Evolutionary conservation across 1,284 basidiomycete species (phyloP).

Genomic region (Ganoderma sinense): DNA sequence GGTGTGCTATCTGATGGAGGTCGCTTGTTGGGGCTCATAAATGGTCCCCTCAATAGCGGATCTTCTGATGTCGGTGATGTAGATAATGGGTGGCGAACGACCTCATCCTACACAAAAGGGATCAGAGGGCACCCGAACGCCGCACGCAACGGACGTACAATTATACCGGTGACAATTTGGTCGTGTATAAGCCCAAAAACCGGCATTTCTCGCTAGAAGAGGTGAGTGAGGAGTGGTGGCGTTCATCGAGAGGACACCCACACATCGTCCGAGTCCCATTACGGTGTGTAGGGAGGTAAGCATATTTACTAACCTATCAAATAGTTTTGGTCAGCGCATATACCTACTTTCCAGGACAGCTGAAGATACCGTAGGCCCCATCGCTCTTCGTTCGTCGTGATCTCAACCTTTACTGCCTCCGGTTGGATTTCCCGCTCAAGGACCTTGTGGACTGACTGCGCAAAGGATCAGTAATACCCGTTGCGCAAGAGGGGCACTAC

Average conservation of each 20-base stretch:
- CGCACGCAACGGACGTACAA: conserved; percentile 49
- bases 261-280: conserved; percentile 54
- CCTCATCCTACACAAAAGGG: conserved; percentile 54
- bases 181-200: conserved; percentile 72
- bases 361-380: conserved; percentile 71
- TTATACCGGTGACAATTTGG: conserved; percentile 67
- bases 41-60: conserved; percentile 1
- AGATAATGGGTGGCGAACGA: conserved; percentile 43
- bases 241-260: conserved; percentile 34
- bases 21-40: conserved; percentile 28
- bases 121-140: background rate
- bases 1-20: conserved; percentile 24
- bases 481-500: conserved; percentile 25
- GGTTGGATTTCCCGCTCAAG: conserved; percentile 81
- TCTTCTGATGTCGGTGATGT: background rate
- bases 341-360: background rate
- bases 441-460: conserved; percentile 76
- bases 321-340: background rate
- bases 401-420: conserved; percentile 58
- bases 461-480: background rate
- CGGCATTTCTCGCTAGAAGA: conserved; percentile 70
- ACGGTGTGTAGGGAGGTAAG: conserved; percentile 61
- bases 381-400: conserved; percentile 66
- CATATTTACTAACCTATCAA: conserved; percentile 68
- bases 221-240: background rate